These are phyloP conservation scores for Eucalyptus lansdowneana DNA, from an alignment of 345 rosid genomes.

Conservation along the genomic window DNA sequence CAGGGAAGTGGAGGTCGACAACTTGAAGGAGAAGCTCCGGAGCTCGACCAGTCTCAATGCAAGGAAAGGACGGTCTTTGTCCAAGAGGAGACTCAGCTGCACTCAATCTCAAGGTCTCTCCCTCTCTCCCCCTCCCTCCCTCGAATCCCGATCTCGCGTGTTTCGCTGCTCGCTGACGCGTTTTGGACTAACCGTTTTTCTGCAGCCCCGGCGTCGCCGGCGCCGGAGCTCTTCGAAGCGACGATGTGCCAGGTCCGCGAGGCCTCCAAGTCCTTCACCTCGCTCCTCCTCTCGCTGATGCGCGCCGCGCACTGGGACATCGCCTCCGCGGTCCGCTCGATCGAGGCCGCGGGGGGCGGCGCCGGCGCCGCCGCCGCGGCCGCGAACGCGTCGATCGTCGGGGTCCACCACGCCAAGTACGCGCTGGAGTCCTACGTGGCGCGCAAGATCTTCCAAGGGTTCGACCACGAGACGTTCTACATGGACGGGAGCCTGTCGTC, in stretches of 20 bases:
- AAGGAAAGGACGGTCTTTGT: slow-evolving; percentile 48
- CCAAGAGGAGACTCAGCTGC: slow-evolving; percentile 71
- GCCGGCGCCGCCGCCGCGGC: slow-evolving; percentile 10
- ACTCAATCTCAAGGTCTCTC: slow-evolving; percentile 25
- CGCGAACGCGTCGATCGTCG: slow-evolving; percentile 28
- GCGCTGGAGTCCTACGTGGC: slow-evolving; percentile 76
- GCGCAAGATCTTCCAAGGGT: slow-evolving; percentile 69
- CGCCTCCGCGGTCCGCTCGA: slow-evolving; percentile 84
- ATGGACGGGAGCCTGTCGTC: slow-evolving; percentile 87
- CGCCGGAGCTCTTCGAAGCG: slow-evolving; percentile 70
- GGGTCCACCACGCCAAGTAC: slow-evolving; percentile 67
- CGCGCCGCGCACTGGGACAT: slow-evolving; percentile 92
- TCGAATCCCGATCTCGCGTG: background rate
- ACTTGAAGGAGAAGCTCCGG: slow-evolving; percentile 63
- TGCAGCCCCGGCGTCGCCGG: slow-evolving; percentile 65
- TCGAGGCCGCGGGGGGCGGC: slow-evolving; percentile 57
- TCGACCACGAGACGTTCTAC: slow-evolving; percentile 90
- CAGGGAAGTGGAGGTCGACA: slow-evolving; percentile 60
- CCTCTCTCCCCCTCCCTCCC: background rate
- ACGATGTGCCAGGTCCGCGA: slow-evolving; percentile 65
- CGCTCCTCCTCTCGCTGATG: slow-evolving; percentile 71
- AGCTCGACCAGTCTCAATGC: slow-evolving; percentile 12
- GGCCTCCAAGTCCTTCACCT: slow-evolving; percentile 68
- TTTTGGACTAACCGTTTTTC: background rate
- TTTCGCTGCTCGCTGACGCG: background rate